Evolutionary conservation across 2,329 filamentous ascomycete species (phyloP).

Genomic region (Aspergillus unguis): DNA sequence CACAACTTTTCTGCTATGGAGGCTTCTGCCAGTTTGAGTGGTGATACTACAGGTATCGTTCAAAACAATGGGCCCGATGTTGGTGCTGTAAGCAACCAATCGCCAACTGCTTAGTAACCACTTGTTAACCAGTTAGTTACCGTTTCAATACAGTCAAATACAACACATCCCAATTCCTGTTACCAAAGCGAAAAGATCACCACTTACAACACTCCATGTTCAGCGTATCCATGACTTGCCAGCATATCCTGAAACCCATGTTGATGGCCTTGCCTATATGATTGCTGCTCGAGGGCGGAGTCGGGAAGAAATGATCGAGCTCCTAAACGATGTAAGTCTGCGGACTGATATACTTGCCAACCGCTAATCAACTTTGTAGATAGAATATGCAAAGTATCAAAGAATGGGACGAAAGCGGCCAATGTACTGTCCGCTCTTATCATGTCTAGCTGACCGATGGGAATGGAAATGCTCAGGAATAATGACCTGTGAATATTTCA

Average conservation of each 20-base stretch:
- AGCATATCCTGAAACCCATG: conserved; percentile 3
- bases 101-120: neutral
- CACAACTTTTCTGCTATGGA: too few relatives aligned
- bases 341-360: neutral
- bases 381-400: neutral
- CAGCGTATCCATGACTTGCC: conserved; percentile 6
- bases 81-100: neutral
- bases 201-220: neutral
- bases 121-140: neutral
- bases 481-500: conserved; percentile 2
- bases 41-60: too few relatives aligned
- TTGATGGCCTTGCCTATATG: conserved; percentile 1
- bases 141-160: neutral
- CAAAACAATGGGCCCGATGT: too few relatives aligned
- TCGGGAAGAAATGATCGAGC: neutral
- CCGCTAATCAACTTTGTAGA: neutral
- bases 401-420: neutral
- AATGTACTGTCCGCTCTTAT: conserved; percentile 1
- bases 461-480: conserved; percentile 7
- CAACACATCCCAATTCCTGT: neutral
- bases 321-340: neutral
- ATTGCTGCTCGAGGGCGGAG: neutral
- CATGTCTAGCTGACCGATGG: neutral
- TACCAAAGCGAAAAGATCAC: neutral
- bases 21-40: too few relatives aligned